Evolutionary conservation across 2,329 filamentous ascomycete species (phyloP).

Genomic region (Alternaria viburni): DNA sequence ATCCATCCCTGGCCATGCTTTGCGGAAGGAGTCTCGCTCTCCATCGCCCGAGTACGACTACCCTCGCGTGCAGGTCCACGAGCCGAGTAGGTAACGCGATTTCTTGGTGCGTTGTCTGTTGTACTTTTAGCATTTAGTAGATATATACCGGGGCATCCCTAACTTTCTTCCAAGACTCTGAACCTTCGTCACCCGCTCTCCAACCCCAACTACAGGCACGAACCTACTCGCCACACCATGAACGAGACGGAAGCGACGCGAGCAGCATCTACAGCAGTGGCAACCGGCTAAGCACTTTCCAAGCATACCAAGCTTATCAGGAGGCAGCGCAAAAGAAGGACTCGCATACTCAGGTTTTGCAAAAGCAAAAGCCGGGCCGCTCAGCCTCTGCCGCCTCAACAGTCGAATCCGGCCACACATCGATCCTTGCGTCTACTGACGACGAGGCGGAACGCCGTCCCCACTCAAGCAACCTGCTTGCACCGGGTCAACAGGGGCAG

Average conservation of each 20-base stretch:
- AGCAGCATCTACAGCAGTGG: slow-evolving; percentile 44
- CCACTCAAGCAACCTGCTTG: slow-evolving; percentile 22
- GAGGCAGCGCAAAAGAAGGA: slow-evolving; percentile 5
- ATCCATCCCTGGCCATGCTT: slow-evolving; percentile 29
- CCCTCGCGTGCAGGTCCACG: slow-evolving; percentile 26
- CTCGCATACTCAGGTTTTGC: not conserved
- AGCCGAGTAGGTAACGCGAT: slow-evolving; percentile 42
- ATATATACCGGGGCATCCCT: slow-evolving; percentile 30
- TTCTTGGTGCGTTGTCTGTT: slow-evolving; percentile 31
- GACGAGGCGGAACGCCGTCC: slow-evolving; percentile 23
- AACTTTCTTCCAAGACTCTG: slow-evolving; percentile 33
- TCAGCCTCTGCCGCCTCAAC: slow-evolving; percentile 25
- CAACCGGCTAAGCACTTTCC: slow-evolving; percentile 28
- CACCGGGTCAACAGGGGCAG: slow-evolving; percentile 19
- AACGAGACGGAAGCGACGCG: slow-evolving; percentile 38
- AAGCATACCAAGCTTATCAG: slow-evolving; percentile 24
- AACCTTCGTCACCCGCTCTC: slow-evolving; percentile 17
- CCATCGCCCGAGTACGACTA: slow-evolving; percentile 24
- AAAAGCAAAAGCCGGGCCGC: slow-evolving; percentile 5
- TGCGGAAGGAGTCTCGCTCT: slow-evolving; percentile 30
- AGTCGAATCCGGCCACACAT: slow-evolving; percentile 28
- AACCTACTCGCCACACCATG: slow-evolving; percentile 32
- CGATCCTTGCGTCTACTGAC: slow-evolving; percentile 15
- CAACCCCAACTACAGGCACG: slow-evolving; percentile 16
- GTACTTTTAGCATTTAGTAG: slow-evolving; percentile 35